A percentile compares a stretch with the other conserved stretches of the same genome.
Evolutionary conservation across 2,329 filamentous ascomycete genomes (phyloP).

Genomic region (Penicillium sp.): DNA sequence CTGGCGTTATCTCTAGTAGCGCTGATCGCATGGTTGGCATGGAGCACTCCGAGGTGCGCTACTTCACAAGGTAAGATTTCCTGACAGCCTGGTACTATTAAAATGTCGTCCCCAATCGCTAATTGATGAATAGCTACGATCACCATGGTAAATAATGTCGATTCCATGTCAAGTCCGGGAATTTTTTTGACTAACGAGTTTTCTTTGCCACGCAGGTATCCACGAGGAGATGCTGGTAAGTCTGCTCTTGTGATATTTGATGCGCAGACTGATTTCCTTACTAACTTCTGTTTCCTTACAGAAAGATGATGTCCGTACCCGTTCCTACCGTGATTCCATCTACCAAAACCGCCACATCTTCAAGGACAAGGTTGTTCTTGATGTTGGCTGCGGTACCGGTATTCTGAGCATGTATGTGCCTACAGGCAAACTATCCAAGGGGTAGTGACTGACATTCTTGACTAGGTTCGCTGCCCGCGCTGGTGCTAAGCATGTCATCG

Average conservation of each 20-base stretch:
- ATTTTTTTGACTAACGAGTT: constrained; percentile 15
- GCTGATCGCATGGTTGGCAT: constrained; percentile 55
- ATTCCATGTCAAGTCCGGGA: neutral
- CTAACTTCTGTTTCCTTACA: constrained; percentile 37
- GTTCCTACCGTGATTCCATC: constrained; percentile 95
- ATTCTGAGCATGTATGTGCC: constrained; percentile 87
- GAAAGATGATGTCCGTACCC: constrained; percentile 98
- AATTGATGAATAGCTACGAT: constrained; percentile 66
- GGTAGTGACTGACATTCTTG: constrained; percentile 9
- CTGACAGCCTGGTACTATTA: constrained; percentile 1
- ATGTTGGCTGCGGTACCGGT: constrained; percentile 94
- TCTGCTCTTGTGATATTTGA: constrained; percentile 26
- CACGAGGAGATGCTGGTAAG: constrained; percentile 97
- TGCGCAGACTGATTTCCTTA: neutral
- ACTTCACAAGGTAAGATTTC: constrained; percentile 82
- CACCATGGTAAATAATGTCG: constrained; percentile 73
- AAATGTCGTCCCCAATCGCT: constrained; percentile 12
- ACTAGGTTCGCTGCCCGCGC: constrained; percentile 91
- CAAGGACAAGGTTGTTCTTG: constrained; percentile 88
- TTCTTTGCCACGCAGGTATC: constrained; percentile 60
- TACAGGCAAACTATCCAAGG: neutral
- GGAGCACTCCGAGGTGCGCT: constrained; percentile 95
- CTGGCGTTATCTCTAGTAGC: constrained; percentile 36
- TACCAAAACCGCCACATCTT: constrained; percentile 94
- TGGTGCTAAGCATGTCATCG: constrained; percentile 96